A percentile compares a stretch with the other conserved stretches of the same genome.
phyloP scores from a whole-genome alignment of 306 rosid genomes.

The Dryas octopetala region DNA sequence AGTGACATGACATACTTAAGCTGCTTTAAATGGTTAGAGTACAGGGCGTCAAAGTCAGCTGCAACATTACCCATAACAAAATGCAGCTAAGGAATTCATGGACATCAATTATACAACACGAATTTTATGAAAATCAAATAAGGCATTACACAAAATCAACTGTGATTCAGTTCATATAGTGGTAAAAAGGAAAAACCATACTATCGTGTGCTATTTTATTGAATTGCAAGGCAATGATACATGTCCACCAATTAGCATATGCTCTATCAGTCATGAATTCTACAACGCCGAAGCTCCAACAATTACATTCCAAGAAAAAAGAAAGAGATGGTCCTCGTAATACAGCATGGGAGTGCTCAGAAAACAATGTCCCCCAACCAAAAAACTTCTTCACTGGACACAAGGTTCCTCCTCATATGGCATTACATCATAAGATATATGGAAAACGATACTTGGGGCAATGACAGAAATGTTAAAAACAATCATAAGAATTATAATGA shows the following conservation, averaged over 20 bases:
- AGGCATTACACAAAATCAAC: slow-evolving; percentile 29
- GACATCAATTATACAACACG: slow-evolving; percentile 30
- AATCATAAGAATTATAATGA: slow-evolving; percentile 79
- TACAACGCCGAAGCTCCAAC: slow-evolving; percentile 68
- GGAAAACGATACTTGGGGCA: slow-evolving; percentile 46
- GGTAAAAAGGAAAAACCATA: slow-evolving; percentile 38
- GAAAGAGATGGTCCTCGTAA: slow-evolving; percentile 52
- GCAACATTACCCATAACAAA: slow-evolving; percentile 20
- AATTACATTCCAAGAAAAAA: slow-evolving; percentile 58
- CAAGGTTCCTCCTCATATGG: slow-evolving; percentile 52
- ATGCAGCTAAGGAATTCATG: slow-evolving; percentile 16
- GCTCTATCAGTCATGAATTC: slow-evolving; percentile 69
- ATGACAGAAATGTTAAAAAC: slow-evolving; percentile 51
- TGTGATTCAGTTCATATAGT: slow-evolving; percentile 36
- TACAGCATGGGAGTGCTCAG: slow-evolving; percentile 51
- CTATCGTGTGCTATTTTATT: slow-evolving; percentile 65
- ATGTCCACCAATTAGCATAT: slow-evolving; percentile 73
- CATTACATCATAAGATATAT: slow-evolving; percentile 49
- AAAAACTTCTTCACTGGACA: slow-evolving; percentile 61
- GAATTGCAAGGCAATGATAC: slow-evolving; percentile 65
- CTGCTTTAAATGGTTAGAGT: slow-evolving; percentile 17
- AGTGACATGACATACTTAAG: slow-evolving; percentile 14
- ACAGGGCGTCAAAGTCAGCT: slow-evolving; percentile 9
- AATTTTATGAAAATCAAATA: slow-evolving; percentile 25
- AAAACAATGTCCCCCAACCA: slow-evolving; percentile 49